A percentile compares a stretch with the other conserved stretches of the same genome.
These are phyloP conservation scores for Hyphopichia homilentoma DNA, from an alignment of 805 yeast species.

Conservation along the genomic window DNA sequence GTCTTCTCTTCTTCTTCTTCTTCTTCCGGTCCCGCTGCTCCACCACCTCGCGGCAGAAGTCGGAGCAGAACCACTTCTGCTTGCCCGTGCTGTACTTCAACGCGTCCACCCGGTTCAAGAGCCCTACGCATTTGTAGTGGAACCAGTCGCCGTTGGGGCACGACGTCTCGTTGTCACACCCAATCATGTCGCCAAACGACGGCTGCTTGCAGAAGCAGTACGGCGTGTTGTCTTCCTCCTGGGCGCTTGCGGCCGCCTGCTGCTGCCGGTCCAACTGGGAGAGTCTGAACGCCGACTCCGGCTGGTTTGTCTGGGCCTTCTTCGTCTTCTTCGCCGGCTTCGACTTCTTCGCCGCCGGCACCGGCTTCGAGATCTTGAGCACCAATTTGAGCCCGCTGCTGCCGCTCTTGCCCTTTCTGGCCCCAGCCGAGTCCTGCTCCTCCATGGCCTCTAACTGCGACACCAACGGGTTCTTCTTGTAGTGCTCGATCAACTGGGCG, in stretches of 20 bases:
- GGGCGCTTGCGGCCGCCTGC: constrained; percentile 28
- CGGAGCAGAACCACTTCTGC: constrained; percentile 39
- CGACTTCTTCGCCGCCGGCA: no score
- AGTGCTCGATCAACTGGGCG: constrained; percentile 30
- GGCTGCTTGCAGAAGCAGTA: constrained; percentile 95
- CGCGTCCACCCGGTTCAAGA: constrained; percentile 41
- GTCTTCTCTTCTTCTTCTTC: constrained; percentile 11
- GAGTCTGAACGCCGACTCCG: no score
- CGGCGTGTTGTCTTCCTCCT: constrained; percentile 42
- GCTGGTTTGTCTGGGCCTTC: no score
- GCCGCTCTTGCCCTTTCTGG: constrained; percentile 1
- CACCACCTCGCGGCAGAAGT: constrained; percentile 20
- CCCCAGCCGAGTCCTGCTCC: constrained; percentile 17
- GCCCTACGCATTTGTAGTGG: constrained; percentile 92
- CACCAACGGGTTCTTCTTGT: constrained; percentile 28
- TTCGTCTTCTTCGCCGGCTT: no score
- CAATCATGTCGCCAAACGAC: constrained; percentile 96
- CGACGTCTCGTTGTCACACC: constrained; percentile 81
- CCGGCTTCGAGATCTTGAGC: constrained; percentile 8
- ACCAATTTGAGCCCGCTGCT: constrained; percentile 12
- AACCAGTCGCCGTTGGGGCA: constrained; percentile 91
- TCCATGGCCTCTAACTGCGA: constrained; percentile 38
- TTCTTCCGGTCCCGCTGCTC: constrained; percentile 9
- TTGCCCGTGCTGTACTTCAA: constrained; percentile 30
- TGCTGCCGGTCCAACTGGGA: no score